Base-by-base conservation (phyloP, 768 basidiomycete genomes). In the Boletus coccyginus region DNA sequence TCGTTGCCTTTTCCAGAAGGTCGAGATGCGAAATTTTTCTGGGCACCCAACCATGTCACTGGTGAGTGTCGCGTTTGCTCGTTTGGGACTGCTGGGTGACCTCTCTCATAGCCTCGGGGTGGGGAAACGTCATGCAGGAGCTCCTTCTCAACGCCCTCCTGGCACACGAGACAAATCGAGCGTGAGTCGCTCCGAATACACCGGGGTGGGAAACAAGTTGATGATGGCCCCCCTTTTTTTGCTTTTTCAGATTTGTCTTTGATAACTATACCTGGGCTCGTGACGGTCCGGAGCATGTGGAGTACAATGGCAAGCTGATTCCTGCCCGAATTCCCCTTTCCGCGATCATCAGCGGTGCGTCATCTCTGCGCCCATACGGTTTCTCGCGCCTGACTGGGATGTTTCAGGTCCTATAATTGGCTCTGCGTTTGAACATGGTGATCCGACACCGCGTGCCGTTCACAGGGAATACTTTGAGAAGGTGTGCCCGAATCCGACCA, bases 51-150 rank as follows among this genome's bases (percentile, higher is more conserved):
- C 46, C 81, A 84, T 60, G 77, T 73, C 16, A 66, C 64, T 6
- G 65, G 80, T 77, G 46, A 60, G 75, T 61, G 9, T 19, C 12
- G 5, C 3, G 13, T 40, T 39, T 24, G 3, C n/a, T 27, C 5
- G 5, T 13, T 1, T 31, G 1, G 33, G 29, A 1, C 24, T 27
- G 8, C 7, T 5, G 4, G 19, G 16, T 63, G 7, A 55, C 35
- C 16, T 27, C n/a, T 16, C 12, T 55, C 10, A 14, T 45, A 82
- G 82, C 63, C 10, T 74, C 77, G 42, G 86, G 85, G 4, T 86
- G 82, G 82, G 85, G 84, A 3, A 87, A 87, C 52, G 75, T 69
- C 10, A 72, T 86, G 74, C 82, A 87, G 56, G 84, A 85, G 55
- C 75, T 83, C 55, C 50, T 86, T 5, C 61, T 85, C 46, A 78